Conservation (phyloP, 345 rosid species). For the Murraya koenigii region DNA sequence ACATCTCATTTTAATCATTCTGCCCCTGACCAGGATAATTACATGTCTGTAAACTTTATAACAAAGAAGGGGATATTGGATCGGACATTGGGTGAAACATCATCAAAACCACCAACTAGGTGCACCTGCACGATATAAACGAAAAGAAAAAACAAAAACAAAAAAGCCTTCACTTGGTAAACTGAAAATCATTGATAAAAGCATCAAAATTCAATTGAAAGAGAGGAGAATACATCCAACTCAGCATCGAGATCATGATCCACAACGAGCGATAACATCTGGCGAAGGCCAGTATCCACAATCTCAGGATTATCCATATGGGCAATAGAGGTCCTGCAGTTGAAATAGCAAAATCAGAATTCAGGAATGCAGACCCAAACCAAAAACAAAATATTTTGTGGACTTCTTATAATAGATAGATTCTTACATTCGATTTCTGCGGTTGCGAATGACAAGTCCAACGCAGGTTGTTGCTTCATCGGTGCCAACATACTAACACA, state of each 20-base stretch:
- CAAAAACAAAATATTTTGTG: not conserved
- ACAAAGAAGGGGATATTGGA: constrained; percentile 19
- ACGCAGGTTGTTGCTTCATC: constrained; percentile 95
- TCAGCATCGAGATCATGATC: constrained; percentile 35
- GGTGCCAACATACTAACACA: constrained; percentile 56
- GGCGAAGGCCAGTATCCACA: constrained; percentile 66
- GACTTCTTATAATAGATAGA: not conserved
- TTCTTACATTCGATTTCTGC: constrained; percentile 64
- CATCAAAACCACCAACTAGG: constrained; percentile 82
- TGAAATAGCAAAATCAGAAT: constrained; percentile 8
- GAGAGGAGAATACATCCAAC: constrained; percentile 57
- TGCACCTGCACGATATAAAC: constrained; percentile 62
- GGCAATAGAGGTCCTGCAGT: constrained; percentile 78
- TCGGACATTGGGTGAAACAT: constrained; percentile 53
- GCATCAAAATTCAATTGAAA: not conserved
- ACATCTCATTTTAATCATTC: constrained; percentile 33
- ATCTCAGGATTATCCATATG: constrained; percentile 68
- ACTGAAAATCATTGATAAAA: not conserved
- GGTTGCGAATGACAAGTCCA: constrained; percentile 72
- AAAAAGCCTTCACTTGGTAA: not conserved
- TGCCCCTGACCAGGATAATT: constrained; percentile 4
- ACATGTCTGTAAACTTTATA: constrained; percentile 15
- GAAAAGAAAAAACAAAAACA: too few relatives aligned
- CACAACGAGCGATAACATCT: constrained; percentile 59
- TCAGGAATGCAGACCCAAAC: not conserved